phyloP scores from a whole-genome alignment of 1,139 yeast genomes.

The Kodamaea arcana region DNA sequence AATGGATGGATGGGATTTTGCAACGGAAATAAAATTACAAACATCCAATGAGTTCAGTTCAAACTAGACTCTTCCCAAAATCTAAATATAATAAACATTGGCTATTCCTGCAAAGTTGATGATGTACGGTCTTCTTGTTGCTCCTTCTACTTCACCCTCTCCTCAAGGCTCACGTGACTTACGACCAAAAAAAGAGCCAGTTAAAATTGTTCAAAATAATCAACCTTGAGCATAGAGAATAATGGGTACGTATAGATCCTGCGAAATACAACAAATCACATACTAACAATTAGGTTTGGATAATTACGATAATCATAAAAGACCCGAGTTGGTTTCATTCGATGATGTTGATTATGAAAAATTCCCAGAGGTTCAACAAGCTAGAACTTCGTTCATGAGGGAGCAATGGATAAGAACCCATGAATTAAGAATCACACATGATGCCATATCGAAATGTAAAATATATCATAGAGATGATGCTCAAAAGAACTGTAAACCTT shows the following conservation, averaged over 20 bases:
- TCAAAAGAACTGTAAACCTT: slow-evolving; percentile 57
- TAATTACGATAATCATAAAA: slow-evolving; percentile 48
- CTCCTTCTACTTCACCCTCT: too few relatives aligned
- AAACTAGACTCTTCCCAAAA: too few relatives aligned
- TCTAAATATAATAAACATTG: too few relatives aligned
- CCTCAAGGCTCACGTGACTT: background rate
- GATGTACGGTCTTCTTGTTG: too few relatives aligned
- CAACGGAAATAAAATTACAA: too few relatives aligned
- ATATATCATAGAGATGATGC: slow-evolving; percentile 77
- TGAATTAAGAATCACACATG: slow-evolving; percentile 65
- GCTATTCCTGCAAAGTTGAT: too few relatives aligned
- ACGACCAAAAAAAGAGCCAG: slow-evolving; percentile 13
- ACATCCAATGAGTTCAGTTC: too few relatives aligned
- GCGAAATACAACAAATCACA: background rate
- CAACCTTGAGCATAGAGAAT: slow-evolving; percentile 5
- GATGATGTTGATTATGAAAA: slow-evolving; percentile 79
- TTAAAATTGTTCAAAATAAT: slow-evolving; percentile 19
- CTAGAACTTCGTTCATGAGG: slow-evolving; percentile 72
- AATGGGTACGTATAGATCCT: slow-evolving; percentile 18
- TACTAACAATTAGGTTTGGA: slow-evolving; percentile 24
- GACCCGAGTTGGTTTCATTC: slow-evolving; percentile 76
- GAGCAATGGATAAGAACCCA: slow-evolving; percentile 77
- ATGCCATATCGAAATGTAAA: slow-evolving; percentile 72
- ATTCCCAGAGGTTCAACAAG: slow-evolving; percentile 58
- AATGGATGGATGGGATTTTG: too few relatives aligned